Evolutionary conservation across 306 rosid genomes (phyloP), one percentile per base, ranked within the genome.

Genomic region (Rosa rugosa): DNA sequence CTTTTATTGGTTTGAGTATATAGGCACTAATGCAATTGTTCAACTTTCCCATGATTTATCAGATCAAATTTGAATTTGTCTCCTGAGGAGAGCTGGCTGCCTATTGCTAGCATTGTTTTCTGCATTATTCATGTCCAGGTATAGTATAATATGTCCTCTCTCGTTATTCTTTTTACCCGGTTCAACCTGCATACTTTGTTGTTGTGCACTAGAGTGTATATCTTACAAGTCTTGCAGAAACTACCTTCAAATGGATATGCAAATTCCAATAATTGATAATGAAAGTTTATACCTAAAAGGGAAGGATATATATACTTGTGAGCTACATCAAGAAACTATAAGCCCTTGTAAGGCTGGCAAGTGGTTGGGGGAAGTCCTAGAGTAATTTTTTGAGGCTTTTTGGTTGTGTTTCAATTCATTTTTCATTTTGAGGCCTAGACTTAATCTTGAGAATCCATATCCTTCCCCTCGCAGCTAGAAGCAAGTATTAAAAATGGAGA

Each of bases 21-120:
- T 4, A 8, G 64, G 22, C 34, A 63, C 53, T 51, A 44, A 22
- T 17, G 38, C 23, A 17, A 18, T 45, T 66, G 34, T 23, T 57
- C 63, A 57, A 6, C 31, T 76, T 69, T 79, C 68, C 76, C 22
- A 1, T 62, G 51, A 41, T 83, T 81, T 77, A 63, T 77, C 80
- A 95, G 98, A 88, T 81, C 98, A 56, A 95, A 93, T 83, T 84
- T 95, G 80, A 88, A 91, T 1, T 40, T 93, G 68, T 93, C 97
- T 1, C 96, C 97, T 2, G 97, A 95, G 75, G 99, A 95, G 66
- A 92, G 97, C 73, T 95, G 98, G 99, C 87, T 92, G 79, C 98
- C 99, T 42, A 87, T 95, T 75, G 94, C 90, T 67, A 91, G 99
- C 90, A 91, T 95, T 73, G 66, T 95, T 41, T 86, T 91, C 85